A percentile compares a stretch with the other conserved stretches of the same genome.
Evolutionary conservation across 345 rosid species (phyloP).

Genomic region (Populus nigra): DNA sequence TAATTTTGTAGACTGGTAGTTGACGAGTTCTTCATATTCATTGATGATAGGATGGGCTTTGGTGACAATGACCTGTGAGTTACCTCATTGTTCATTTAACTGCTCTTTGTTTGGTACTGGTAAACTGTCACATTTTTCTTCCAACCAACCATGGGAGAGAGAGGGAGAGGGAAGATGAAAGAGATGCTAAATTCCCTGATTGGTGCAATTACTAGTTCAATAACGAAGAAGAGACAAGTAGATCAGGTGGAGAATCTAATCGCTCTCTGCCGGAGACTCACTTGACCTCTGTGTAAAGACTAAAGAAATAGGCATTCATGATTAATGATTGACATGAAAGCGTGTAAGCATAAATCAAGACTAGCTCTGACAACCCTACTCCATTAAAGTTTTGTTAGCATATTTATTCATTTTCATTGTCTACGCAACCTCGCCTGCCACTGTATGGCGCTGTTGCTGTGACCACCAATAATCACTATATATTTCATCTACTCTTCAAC

Average conservation of each 20-base stretch:
- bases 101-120: neutral
- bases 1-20: slow-evolving; percentile 32
- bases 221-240: slow-evolving; percentile 26
- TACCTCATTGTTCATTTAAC: neutral
- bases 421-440: slow-evolving; percentile 15
- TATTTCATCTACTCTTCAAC: slow-evolving; percentile 44
- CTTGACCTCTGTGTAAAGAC: slow-evolving; percentile 16
- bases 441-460: slow-evolving; percentile 10
- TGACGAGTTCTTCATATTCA: neutral
- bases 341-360: neutral
- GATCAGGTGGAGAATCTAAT: neutral
- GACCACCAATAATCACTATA: slow-evolving; percentile 33
- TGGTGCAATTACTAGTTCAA: slow-evolving; percentile 3
- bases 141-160: neutral
- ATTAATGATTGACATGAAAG: slow-evolving; percentile 15
- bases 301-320: slow-evolving; percentile 24
- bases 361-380: neutral
- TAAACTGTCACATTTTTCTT: slow-evolving; percentile 2
- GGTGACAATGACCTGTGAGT: neutral
- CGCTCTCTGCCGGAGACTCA: slow-evolving; percentile 4
- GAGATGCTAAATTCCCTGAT: neutral
- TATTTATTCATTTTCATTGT: slow-evolving; percentile 11
- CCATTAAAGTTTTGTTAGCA: slow-evolving; percentile 9
- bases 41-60: neutral
- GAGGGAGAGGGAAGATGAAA: neutral